phyloP scores from a whole-genome alignment of 2,329 filamentous ascomycete species.

The Tolypocladium inflatum region DNA sequence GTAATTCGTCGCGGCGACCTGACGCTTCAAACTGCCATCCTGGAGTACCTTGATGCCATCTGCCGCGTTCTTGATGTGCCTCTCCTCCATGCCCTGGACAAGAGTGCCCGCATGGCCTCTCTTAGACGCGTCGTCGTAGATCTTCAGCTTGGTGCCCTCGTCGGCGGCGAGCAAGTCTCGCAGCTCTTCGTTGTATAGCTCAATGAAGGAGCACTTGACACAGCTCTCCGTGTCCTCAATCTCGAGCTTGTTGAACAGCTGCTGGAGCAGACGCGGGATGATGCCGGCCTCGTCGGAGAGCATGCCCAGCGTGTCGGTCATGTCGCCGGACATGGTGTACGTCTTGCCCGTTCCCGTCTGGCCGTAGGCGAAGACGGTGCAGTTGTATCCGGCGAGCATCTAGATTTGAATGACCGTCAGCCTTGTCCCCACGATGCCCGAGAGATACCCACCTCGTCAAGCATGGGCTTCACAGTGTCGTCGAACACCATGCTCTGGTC shows the following conservation, averaged over 20 bases:
- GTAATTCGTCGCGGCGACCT: no score
- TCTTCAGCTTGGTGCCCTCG: conserved; percentile 79
- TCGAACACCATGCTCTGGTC: conserved; percentile 93
- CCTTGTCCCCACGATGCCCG: background rate
- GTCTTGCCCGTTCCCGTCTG: conserved; percentile 98
- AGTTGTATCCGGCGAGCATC: conserved; percentile 94
- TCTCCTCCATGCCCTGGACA: conserved; percentile 97
- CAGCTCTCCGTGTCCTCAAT: conserved; percentile 46
- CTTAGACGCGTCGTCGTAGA: conserved; percentile 82
- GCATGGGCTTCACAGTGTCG: conserved; percentile 83
- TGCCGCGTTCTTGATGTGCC: conserved; percentile 74
- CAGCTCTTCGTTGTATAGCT: conserved; percentile 95
- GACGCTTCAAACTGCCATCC: no score
- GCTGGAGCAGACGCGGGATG: conserved; percentile 81
- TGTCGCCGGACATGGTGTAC: conserved; percentile 98
- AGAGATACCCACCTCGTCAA: conserved; percentile 65
- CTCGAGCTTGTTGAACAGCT: conserved; percentile 78
- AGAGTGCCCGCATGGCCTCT: conserved; percentile 75
- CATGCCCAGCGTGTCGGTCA: conserved; percentile 76
- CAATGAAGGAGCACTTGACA: conserved; percentile 97
- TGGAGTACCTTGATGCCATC: conserved; percentile 60
- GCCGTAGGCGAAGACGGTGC: conserved; percentile 96
- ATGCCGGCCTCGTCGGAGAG: conserved; percentile 90
- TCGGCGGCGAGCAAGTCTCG: conserved; percentile 79
- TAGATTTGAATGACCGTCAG: conserved; percentile 26